Conservation (phyloP, 1,284 basidiomycete species). For the Ceratobasidium sp. region DNA sequence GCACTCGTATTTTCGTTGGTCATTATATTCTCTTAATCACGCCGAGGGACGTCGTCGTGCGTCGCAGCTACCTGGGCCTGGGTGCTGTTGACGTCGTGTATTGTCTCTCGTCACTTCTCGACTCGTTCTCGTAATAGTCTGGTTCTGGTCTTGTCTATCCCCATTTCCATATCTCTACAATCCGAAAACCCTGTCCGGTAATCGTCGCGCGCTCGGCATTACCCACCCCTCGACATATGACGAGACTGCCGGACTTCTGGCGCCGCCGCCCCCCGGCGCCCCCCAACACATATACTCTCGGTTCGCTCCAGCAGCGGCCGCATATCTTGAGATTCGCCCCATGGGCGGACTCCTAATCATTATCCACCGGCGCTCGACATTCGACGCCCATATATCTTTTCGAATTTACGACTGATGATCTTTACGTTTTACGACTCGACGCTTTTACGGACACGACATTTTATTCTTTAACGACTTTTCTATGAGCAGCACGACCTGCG, state of each 20-base stretch:
- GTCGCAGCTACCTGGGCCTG: constrained; percentile 2
- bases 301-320: not conserved
- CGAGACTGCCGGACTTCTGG: constrained; percentile 37
- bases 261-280: constrained; percentile 11
- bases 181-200: constrained; percentile 19
- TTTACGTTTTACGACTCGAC: not conserved
- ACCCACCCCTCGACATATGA: constrained; percentile 28
- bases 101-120: not conserved
- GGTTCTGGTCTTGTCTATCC: constrained; percentile 7
- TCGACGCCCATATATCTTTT: too few species aligned
- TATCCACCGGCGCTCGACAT: too few species aligned
- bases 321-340: too few species aligned
- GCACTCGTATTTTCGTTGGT: too few species aligned
- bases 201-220: constrained; percentile 37
- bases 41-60: not conserved
- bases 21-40: constrained; percentile 17
- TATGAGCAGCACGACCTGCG: too few species aligned
- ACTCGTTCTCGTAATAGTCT: constrained; percentile 13
- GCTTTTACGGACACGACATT: too few species aligned
- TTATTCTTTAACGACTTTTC: too few species aligned
- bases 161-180: not conserved
- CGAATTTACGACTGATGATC: too few species aligned
- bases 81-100: not conserved
- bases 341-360: too few species aligned
- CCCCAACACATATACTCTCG: constrained; percentile 25